Evolutionary conservation across 345 rosid genomes (phyloP).

Genomic region (Linum usitatissimum): DNA sequence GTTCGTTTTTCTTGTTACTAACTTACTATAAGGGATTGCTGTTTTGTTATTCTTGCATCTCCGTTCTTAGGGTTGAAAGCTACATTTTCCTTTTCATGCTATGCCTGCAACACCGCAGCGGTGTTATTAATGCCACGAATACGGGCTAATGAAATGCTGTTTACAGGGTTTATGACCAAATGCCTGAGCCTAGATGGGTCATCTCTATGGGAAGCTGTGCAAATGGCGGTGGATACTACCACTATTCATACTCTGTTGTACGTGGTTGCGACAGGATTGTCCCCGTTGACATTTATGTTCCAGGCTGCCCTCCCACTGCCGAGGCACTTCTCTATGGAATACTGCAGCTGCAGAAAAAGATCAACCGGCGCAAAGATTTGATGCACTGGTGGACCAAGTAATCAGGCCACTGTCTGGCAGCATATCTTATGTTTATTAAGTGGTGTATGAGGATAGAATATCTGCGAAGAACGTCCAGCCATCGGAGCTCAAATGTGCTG

Average conservation of each 20-base stretch:
- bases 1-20: no score
- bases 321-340: slow-evolving; percentile 90
- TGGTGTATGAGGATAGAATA: background rate
- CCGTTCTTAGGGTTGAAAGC: background rate
- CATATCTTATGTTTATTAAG: background rate
- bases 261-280: slow-evolving; percentile 97
- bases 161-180: slow-evolving; percentile 92
- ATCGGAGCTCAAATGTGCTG: background rate
- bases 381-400: slow-evolving; percentile 87
- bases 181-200: slow-evolving; percentile 99
- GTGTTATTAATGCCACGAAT: background rate
- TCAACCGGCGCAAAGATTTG: slow-evolving; percentile 95
- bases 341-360: slow-evolving; percentile 96
- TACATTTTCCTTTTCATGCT: no score
- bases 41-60: background rate
- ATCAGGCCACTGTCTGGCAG: background rate
- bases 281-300: slow-evolving; percentile 91
- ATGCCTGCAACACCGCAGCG: no score
- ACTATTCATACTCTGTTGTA: slow-evolving; percentile 94
- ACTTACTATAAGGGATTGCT: background rate
- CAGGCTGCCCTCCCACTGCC: slow-evolving; percentile 97
- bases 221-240: slow-evolving; percentile 96
- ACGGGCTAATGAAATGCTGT: slow-evolving; percentile 4
- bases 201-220: slow-evolving; percentile 99
- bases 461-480: background rate